These are phyloP conservation scores for Suillus lakei DNA, from an alignment of 768 basidiomycete species.

Conservation along the genomic window DNA sequence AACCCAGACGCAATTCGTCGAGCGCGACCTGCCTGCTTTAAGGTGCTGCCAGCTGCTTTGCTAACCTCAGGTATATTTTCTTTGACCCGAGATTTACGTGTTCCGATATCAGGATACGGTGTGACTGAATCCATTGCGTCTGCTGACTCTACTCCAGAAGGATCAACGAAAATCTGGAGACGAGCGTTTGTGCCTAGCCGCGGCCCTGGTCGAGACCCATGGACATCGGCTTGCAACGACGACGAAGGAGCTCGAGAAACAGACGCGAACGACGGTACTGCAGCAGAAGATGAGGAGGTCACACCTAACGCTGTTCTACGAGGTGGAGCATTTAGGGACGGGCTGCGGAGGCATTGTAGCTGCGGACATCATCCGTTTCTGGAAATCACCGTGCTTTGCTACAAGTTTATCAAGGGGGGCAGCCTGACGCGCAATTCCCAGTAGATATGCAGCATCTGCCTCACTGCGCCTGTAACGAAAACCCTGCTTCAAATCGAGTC, in stretches of 20 bases:
- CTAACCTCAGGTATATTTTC: constrained; percentile 76
- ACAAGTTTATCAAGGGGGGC: constrained; percentile 81
- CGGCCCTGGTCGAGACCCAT: constrained; percentile 34
- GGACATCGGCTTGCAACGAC: constrained; percentile 32
- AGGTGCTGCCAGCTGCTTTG: constrained; percentile 68
- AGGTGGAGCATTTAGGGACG: constrained; percentile 39
- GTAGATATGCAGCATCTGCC: constrained; percentile 87
- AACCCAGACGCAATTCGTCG: constrained; percentile 53
- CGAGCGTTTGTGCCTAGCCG: constrained; percentile 56
- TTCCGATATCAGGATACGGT: constrained; percentile 74
- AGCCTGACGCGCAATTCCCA: constrained; percentile 87
- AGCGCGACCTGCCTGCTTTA: constrained; percentile 64
- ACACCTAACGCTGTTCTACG: constrained; percentile 53
- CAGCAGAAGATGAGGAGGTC: constrained; percentile 41
- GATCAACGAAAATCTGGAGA: constrained; percentile 76
- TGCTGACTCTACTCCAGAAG: constrained; percentile 54
- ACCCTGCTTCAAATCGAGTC: constrained; percentile 26
- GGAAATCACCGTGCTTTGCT: constrained; percentile 82
- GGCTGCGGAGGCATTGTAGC: constrained; percentile 43
- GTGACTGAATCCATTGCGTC: constrained; percentile 47
- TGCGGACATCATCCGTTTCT: constrained; percentile 83
- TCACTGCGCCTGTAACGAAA: constrained; percentile 67
- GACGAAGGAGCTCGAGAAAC: constrained; percentile 19
- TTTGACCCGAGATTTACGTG: constrained; percentile 78
- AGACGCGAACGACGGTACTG: constrained; percentile 31